phyloP scores from a whole-genome alignment of 805 yeast species.

The Starmerella floricola region DNA sequence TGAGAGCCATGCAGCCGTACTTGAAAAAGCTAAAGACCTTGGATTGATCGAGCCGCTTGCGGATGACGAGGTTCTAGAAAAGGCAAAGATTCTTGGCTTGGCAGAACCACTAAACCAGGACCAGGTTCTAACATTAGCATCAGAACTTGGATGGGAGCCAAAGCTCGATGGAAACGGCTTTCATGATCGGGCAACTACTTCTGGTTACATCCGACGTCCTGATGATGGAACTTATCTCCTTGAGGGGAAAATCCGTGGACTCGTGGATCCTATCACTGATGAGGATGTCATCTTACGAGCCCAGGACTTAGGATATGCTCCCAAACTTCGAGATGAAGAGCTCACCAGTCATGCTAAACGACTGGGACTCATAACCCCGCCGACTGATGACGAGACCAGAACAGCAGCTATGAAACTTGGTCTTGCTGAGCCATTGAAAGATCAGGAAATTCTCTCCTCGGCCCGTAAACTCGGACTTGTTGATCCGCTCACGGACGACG shows the following conservation, averaged over 20 bases:
- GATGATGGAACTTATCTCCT: neutral
- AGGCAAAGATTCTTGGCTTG: neutral
- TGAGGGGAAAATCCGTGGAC: conserved; percentile 36
- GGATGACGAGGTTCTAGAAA: neutral
- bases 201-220: neutral
- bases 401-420: conserved; percentile 23
- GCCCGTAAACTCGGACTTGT: conserved; percentile 20
- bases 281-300: conserved; percentile 13
- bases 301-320: conserved; percentile 8
- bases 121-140: neutral
- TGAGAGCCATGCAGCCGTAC: conserved; percentile 38
- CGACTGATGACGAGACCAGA: conserved; percentile 42
- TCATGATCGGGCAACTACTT: neutral
- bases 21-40: conserved; percentile 3
- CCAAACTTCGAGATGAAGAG: conserved; percentile 9
- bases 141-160: neutral
- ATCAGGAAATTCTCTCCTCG: conserved; percentile 1
- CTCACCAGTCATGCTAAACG: conserved; percentile 8
- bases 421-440: conserved; percentile 27
- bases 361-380: conserved; percentile 14
- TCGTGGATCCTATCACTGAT: conserved; percentile 38
- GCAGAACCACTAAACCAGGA: neutral
- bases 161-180: neutral
- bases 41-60: conserved; percentile 13
- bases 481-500: conserved; percentile 9